These are phyloP conservation scores for Pseudocercospora fijiensis DNA, from an alignment of 2,329 filamentous ascomycete genomes.

Conservation along the genomic window DNA sequence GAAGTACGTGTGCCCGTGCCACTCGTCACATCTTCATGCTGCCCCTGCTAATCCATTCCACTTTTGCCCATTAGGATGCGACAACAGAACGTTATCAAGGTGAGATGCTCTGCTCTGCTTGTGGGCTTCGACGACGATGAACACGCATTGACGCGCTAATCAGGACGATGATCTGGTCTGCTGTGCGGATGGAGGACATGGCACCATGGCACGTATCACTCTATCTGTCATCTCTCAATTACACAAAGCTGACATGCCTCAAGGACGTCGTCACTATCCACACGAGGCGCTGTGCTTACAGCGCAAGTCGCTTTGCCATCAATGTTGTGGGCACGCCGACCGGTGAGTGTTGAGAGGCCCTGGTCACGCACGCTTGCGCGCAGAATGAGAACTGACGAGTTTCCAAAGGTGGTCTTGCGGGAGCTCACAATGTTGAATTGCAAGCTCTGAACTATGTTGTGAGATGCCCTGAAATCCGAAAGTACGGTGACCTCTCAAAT, in stretches of 20 bases:
- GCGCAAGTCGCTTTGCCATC: not conserved
- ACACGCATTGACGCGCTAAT: not conserved
- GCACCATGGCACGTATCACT: not conserved
- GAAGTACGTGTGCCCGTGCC: not conserved
- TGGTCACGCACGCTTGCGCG: not conserved
- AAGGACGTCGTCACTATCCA: not conserved
- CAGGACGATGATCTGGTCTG: slow-evolving; percentile 3
- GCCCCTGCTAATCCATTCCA: not conserved
- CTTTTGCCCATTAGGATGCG: not conserved
- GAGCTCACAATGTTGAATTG: not conserved
- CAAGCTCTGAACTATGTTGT: not conserved
- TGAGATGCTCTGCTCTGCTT: too few relatives aligned
- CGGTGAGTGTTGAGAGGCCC: not conserved
- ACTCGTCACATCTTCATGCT: not conserved
- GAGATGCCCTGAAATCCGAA: not conserved
- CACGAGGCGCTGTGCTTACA: not conserved
- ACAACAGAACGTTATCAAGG: not conserved
- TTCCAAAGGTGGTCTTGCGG: not conserved
- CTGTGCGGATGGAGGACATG: slow-evolving; percentile 1
- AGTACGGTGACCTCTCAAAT: not conserved
- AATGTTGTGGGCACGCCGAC: not conserved
- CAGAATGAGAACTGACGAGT: not conserved
- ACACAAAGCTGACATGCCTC: not conserved
- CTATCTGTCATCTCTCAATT: not conserved
- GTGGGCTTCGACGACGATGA: not conserved